These are phyloP conservation scores for Ulmus americana DNA, from an alignment of 331 rosid genomes.

Conservation along the genomic window DNA sequence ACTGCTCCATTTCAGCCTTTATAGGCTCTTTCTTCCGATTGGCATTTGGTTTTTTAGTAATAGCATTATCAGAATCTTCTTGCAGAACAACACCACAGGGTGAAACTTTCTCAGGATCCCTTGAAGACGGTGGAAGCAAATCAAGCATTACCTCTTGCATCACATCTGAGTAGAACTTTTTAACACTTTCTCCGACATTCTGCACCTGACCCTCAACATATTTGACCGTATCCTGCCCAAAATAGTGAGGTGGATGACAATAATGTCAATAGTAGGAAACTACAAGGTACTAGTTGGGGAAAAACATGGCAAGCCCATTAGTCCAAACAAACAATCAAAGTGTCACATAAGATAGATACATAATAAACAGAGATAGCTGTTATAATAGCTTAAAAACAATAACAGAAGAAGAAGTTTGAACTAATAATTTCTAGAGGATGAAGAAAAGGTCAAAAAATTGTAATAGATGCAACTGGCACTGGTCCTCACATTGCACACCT, in stretches of 20 bases:
- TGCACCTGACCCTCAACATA: constrained; percentile 81
- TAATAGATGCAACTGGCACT: not conserved
- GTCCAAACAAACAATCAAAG: constrained; percentile 3
- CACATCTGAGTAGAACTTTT: constrained; percentile 59
- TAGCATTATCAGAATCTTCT: constrained; percentile 28
- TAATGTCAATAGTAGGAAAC: constrained; percentile 4
- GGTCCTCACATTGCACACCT: not conserved
- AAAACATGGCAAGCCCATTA: constrained; percentile 6
- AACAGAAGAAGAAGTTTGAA: not conserved
- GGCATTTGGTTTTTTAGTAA: constrained; percentile 27
- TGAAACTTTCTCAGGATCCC: constrained; percentile 32
- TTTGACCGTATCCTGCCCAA: constrained; percentile 59
- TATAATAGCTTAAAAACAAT: not conserved
- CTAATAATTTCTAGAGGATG: not conserved
- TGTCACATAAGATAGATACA: constrained; percentile 3
- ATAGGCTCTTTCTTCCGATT: constrained; percentile 27
- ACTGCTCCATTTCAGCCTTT: constrained; percentile 21
- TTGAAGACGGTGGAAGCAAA: constrained; percentile 43
- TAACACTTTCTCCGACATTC: constrained; percentile 70
- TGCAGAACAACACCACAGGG: constrained; percentile 29
- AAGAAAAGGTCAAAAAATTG: not conserved
- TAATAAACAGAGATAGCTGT: constrained; percentile 2
- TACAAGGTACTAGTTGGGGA: constrained; percentile 10
- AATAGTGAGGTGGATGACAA: constrained; percentile 11
- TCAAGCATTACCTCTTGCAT: constrained; percentile 68